Conservation (phyloP, 2,329 filamentous ascomycete genomes). For the Botrytis hyacinthi region DNA sequence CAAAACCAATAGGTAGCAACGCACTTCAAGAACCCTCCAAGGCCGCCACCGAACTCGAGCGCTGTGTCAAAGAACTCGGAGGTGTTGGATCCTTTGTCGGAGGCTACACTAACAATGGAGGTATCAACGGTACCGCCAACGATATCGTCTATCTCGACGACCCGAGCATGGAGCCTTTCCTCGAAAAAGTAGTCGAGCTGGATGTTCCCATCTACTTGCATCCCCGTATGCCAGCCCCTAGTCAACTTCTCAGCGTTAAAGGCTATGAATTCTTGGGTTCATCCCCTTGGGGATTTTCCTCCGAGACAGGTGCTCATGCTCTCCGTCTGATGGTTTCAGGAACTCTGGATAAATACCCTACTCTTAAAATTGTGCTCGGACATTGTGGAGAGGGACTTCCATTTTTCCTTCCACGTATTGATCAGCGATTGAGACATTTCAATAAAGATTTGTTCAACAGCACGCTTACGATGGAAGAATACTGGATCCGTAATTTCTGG, state of each 20-base stretch:
- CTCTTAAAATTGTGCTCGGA: slow-evolving; percentile 29
- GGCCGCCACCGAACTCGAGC: slow-evolving; percentile 29
- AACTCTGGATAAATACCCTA: slow-evolving; percentile 29
- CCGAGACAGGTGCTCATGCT: slow-evolving; percentile 37
- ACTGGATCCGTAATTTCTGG: slow-evolving; percentile 57
- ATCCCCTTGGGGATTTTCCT: slow-evolving; percentile 51
- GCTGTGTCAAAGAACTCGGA: slow-evolving; percentile 38
- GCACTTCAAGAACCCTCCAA: slow-evolving; percentile 27
- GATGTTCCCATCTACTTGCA: slow-evolving; percentile 45
- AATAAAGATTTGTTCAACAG: not conserved
- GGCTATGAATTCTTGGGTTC: slow-evolving; percentile 40
- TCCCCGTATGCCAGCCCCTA: slow-evolving; percentile 34
- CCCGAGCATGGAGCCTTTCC: slow-evolving; percentile 42
- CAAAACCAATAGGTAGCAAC: slow-evolving; percentile 3
- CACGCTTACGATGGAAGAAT: slow-evolving; percentile 28
- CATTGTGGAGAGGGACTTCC: slow-evolving; percentile 32
- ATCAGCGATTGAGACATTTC: slow-evolving; percentile 13
- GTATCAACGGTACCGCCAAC: slow-evolving; percentile 28
- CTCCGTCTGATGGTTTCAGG: slow-evolving; percentile 31
- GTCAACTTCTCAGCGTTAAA: slow-evolving; percentile 33
- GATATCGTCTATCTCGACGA: slow-evolving; percentile 33
- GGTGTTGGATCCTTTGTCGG: slow-evolving; percentile 46
- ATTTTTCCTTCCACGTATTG: slow-evolving; percentile 17
- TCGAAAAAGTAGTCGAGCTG: slow-evolving; percentile 40
- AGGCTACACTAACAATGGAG: slow-evolving; percentile 40